These are phyloP conservation scores for Gillenia trifoliata DNA, from an alignment of 306 rosid genomes.

Conservation along the genomic window DNA sequence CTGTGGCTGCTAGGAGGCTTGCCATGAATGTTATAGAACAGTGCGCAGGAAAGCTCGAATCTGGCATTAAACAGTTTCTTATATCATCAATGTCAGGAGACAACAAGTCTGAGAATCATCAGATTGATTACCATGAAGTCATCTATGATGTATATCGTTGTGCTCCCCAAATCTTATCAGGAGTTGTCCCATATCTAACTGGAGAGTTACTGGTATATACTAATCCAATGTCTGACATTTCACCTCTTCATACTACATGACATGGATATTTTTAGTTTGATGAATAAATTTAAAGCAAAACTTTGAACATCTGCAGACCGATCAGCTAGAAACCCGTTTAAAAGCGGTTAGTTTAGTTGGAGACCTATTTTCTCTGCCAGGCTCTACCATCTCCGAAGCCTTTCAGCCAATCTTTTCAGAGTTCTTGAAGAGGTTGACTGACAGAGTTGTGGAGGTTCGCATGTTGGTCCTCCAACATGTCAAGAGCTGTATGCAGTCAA, in stretches of 20 bases:
- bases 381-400: slow-evolving; percentile 64
- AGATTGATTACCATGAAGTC: slow-evolving; percentile 71
- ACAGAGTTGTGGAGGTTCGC: slow-evolving; percentile 82
- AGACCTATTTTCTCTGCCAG: slow-evolving; percentile 77
- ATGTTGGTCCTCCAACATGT: slow-evolving; percentile 87
- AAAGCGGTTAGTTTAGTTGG: slow-evolving; percentile 92
- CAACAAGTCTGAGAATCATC: slow-evolving; percentile 46
- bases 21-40: slow-evolving; percentile 94
- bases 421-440: slow-evolving; percentile 91
- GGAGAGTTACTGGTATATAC: slow-evolving; percentile 91
- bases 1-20: slow-evolving; percentile 88
- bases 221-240: slow-evolving; percentile 17
- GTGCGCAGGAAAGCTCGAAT: slow-evolving; percentile 82
- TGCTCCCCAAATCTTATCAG: slow-evolving; percentile 79
- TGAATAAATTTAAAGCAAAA: slow-evolving; percentile 25
- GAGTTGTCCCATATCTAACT: slow-evolving; percentile 79
- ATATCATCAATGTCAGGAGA: slow-evolving; percentile 90
- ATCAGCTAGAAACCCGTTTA: slow-evolving; percentile 87
- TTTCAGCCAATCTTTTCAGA: slow-evolving; percentile 91
- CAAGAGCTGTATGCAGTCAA: slow-evolving; percentile 67
- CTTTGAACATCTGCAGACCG: slow-evolving; percentile 60
- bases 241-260: background rate
- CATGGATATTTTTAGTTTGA: slow-evolving; percentile 10
- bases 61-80: slow-evolving; percentile 74
- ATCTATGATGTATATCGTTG: slow-evolving; percentile 87